phyloP scores from a whole-genome alignment of 2,329 filamentous ascomycete genomes.

The Aspergillus fructus region DNA sequence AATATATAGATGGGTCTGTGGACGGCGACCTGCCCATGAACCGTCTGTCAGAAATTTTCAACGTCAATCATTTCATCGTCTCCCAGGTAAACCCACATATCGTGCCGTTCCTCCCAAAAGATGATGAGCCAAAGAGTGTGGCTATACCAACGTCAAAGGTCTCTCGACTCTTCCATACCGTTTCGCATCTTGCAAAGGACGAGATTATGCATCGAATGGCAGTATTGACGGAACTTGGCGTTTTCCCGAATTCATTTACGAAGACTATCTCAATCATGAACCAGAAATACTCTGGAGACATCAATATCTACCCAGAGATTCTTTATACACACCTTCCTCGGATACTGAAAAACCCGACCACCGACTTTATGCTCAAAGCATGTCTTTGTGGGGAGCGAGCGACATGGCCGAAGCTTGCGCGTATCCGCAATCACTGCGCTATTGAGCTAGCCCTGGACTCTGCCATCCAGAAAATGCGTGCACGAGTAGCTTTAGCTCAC shows the following conservation, averaged over 20 bases:
- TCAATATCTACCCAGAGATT: slow-evolving; percentile 86
- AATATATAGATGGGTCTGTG: slow-evolving; percentile 92
- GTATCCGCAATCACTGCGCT: slow-evolving; percentile 81
- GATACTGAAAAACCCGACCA: slow-evolving; percentile 79
- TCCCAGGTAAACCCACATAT: slow-evolving; percentile 96
- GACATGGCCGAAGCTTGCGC: slow-evolving; percentile 86
- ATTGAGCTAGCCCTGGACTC: slow-evolving; percentile 74
- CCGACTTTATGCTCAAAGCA: slow-evolving; percentile 80
- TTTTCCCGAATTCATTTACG: slow-evolving; percentile 75
- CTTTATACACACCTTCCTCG: slow-evolving; percentile 70
- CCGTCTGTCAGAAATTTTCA: slow-evolving; percentile 89
- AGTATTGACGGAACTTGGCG: slow-evolving; percentile 73
- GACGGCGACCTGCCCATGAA: slow-evolving; percentile 93
- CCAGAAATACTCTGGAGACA: slow-evolving; percentile 91
- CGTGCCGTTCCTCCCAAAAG: slow-evolving; percentile 76
- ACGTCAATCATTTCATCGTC: slow-evolving; percentile 97
- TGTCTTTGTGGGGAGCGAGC: slow-evolving; percentile 77
- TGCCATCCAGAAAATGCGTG: slow-evolving; percentile 42
- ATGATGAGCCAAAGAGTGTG: slow-evolving; percentile 53
- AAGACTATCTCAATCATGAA: slow-evolving; percentile 79
- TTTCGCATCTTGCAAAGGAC: slow-evolving; percentile 72
- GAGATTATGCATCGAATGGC: slow-evolving; percentile 80
- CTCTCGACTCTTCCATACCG: slow-evolving; percentile 61
- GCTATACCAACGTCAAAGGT: slow-evolving; percentile 32
- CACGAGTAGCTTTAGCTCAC: slow-evolving; percentile 36